Percentiles rank a stretch among this genome's conserved stretches.
Conservation (phyloP, 2,329 filamentous ascomycete genomes). For the Colletotrichum sp. region DNA sequence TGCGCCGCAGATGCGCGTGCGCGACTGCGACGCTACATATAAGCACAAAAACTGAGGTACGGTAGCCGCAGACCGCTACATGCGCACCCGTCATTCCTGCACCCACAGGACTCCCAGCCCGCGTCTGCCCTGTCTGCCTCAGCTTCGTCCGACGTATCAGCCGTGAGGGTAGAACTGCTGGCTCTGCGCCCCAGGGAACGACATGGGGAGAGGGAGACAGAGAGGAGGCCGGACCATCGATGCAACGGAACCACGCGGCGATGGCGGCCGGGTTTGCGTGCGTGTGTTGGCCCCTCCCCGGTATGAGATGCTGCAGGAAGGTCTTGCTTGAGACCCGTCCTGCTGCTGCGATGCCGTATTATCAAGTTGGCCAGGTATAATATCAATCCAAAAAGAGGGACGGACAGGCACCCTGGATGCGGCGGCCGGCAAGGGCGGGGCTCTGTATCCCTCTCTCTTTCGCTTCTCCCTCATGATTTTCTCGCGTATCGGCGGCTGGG, state of each 20-base stretch:
- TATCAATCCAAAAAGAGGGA: background rate
- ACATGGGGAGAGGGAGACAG: background rate
- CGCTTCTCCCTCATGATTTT: slow-evolving; percentile 13
- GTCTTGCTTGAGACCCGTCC: background rate
- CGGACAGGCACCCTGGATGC: background rate
- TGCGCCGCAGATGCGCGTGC: background rate
- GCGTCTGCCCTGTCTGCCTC: slow-evolving; percentile 1
- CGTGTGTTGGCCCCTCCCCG: background rate
- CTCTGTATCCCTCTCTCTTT: background rate
- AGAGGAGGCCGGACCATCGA: background rate
- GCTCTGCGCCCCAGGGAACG: background rate
- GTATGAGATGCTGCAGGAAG: background rate
- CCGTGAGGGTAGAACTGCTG: background rate
- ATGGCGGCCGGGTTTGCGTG: background rate
- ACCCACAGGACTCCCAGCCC: background rate
- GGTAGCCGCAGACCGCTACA: background rate
- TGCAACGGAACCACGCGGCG: background rate
- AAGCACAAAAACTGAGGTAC: background rate
- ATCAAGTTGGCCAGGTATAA: background rate
- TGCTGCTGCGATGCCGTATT: background rate
- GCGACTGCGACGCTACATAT: slow-evolving; percentile 2
- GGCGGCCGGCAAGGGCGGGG: background rate
- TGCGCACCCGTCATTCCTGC: background rate
- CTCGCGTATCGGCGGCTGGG: background rate
- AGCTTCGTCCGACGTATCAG: slow-evolving; percentile 12